Evolutionary conservation across 352 stramenopile genomes (phyloP).

Genomic region (Phytophthora syringae): DNA sequence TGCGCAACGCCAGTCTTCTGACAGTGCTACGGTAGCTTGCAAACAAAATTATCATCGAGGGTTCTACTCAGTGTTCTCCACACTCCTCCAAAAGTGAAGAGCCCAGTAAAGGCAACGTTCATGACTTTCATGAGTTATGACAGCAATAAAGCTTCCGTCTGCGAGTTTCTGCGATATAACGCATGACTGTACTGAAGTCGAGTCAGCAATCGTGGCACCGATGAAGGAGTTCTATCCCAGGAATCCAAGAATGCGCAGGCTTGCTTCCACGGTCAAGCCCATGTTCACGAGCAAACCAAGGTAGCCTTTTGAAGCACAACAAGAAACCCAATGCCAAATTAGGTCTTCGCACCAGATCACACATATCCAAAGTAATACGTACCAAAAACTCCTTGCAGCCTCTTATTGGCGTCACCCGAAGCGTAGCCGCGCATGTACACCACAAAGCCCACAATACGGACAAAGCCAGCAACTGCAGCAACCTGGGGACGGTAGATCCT

Average conservation of each 20-base stretch:
- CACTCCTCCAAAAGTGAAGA: too few relatives aligned
- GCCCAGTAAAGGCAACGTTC: too few relatives aligned
- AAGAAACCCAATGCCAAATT: not conserved
- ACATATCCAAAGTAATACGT: constrained; percentile 8
- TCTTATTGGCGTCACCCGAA: constrained; percentile 67
- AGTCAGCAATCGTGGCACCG: too few relatives aligned
- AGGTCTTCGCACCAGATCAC: not conserved
- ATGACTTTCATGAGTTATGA: too few relatives aligned
- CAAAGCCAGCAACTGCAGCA: constrained; percentile 57
- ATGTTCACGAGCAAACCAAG: constrained; percentile 38
- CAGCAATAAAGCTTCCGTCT: too few relatives aligned
- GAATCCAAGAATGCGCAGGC: constrained; percentile 38
- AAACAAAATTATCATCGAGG: too few relatives aligned
- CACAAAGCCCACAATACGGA: constrained; percentile 71
- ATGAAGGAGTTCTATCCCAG: constrained; percentile 15
- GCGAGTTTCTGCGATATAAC: too few relatives aligned
- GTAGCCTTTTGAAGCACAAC: constrained; percentile 47
- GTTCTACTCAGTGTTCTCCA: too few relatives aligned
- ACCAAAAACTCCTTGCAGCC: constrained; percentile 68
- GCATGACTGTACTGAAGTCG: too few relatives aligned
- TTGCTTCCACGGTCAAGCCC: constrained; percentile 35
- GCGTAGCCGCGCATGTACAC: constrained; percentile 72
- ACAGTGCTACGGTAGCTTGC: too few relatives aligned
- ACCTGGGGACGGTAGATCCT: constrained; percentile 70
- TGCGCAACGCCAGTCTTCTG: too few relatives aligned